phyloP scores from a whole-genome alignment of 495 filamentous ascomycete genomes.

The Aspergillus hancockii region DNA sequence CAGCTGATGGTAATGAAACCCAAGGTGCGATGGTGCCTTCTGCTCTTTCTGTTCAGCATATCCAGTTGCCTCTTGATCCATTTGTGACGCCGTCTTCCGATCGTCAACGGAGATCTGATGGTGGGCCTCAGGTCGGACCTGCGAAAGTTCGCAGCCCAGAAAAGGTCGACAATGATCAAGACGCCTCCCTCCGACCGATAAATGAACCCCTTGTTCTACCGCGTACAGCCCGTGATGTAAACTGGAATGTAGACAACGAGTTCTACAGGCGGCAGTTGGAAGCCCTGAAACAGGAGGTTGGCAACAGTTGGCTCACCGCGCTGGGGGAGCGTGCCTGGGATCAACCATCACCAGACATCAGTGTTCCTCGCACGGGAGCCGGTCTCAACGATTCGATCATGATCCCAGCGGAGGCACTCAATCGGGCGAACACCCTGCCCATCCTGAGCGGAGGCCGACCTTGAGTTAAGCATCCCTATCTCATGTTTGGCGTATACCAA shows the following conservation, averaged over 20 bases:
- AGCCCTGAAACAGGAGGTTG: conserved; percentile 78
- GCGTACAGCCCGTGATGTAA: conserved; percentile 26
- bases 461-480: conserved; percentile 35
- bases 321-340: conserved; percentile 77
- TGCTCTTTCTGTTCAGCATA: conserved; percentile 33
- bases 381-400: conserved; percentile 38
- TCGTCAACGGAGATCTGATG: conserved; percentile 39
- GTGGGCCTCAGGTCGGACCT: conserved; percentile 33
- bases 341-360: conserved; percentile 33
- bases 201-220: conserved; percentile 18
- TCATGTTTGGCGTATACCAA: background rate
- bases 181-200: conserved; percentile 18
- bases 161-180: conserved; percentile 22
- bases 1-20: conserved; percentile 35
- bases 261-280: conserved; percentile 84
- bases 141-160: conserved; percentile 28
- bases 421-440: conserved; percentile 45
- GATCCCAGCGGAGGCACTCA: conserved; percentile 38
- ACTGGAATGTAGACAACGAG: conserved; percentile 73
- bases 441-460: conserved; percentile 55
- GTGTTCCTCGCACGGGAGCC: conserved; percentile 32
- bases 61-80: conserved; percentile 32
- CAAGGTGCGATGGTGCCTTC: conserved; percentile 32
- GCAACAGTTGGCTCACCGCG: conserved; percentile 80
- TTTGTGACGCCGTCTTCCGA: conserved; percentile 33